Conservation (phyloP, 768 basidiomycete species). For the Cystofilobasidium ferigula region DNA sequence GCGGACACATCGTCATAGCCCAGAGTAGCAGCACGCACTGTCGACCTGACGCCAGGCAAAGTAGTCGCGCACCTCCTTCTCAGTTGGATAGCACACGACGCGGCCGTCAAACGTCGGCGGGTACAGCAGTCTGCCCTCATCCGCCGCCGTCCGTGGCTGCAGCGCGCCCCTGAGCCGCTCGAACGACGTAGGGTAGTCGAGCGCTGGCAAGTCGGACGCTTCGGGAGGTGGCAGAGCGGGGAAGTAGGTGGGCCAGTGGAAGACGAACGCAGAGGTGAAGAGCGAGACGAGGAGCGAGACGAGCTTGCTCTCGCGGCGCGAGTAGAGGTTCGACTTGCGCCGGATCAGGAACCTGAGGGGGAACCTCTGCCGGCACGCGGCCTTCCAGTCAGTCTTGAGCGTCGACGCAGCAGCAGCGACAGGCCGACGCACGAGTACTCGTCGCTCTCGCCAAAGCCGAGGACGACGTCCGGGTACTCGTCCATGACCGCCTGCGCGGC, state of each 20-base stretch:
- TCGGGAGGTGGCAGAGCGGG: constrained; percentile 43
- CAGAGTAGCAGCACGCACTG: constrained; percentile 48
- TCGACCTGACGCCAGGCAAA: constrained; percentile 94
- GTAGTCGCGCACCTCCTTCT: constrained; percentile 70
- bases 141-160: not conserved
- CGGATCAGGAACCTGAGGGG: constrained; percentile 70
- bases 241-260: constrained; percentile 72
- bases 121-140: constrained; percentile 46
- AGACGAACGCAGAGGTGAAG: constrained; percentile 84
- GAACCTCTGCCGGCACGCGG: not conserved
- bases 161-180: not conserved
- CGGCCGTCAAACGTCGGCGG: constrained; percentile 90
- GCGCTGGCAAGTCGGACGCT: not conserved
- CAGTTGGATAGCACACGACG: constrained; percentile 66
- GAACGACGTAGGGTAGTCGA: not conserved
- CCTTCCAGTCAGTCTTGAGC: constrained; percentile 8
- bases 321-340: constrained; percentile 64
- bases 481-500: constrained; percentile 73
- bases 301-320: constrained; percentile 74
- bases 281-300: constrained; percentile 67
- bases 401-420: not conserved
- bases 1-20: not conserved
- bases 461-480: constrained; percentile 66
- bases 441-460: constrained; percentile 93
- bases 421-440: constrained; percentile 49